These are phyloP conservation scores for Ustilago crameri DNA, from an alignment of 1,284 basidiomycete genomes.

Conservation along the genomic window DNA sequence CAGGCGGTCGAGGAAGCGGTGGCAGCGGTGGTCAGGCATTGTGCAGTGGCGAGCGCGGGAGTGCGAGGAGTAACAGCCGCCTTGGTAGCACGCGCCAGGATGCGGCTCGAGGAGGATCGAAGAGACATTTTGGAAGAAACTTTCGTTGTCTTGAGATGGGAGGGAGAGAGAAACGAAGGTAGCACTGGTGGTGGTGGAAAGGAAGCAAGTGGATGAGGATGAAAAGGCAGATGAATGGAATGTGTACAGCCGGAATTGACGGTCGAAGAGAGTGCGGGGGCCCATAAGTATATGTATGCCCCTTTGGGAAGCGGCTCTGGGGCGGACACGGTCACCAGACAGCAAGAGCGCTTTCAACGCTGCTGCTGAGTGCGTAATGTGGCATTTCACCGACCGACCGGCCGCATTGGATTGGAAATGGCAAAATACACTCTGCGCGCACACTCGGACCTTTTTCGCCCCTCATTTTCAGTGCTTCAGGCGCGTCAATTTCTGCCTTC, in stretches of 20 bases:
- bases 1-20: conserved; percentile 9
- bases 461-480: too few species aligned
- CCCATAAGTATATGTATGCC: conserved; percentile 17
- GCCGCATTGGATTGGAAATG: too few species aligned
- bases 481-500: not conserved
- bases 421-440: too few species aligned
- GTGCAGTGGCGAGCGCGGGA: conserved; percentile 23
- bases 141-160: not conserved
- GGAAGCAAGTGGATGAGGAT: not conserved
- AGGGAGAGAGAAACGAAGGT: not conserved
- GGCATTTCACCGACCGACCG: too few species aligned
- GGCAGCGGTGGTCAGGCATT: conserved; percentile 12
- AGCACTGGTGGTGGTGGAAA: not conserved
- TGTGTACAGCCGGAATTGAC: not conserved
- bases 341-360: too few species aligned
- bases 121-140: conserved; percentile 31
- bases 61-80: conserved; percentile 6
- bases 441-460: too few species aligned
- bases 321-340: too few species aligned
- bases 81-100: conserved; percentile 29
- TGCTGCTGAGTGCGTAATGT: too few species aligned
- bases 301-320: too few species aligned
- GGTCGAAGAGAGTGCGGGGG: conserved; percentile 5
- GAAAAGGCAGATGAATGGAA: not conserved
- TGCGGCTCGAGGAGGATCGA: conserved; percentile 36